Conservation (phyloP, 768 basidiomycete species). For the Gloeopeniophorella convolvens region DNA sequence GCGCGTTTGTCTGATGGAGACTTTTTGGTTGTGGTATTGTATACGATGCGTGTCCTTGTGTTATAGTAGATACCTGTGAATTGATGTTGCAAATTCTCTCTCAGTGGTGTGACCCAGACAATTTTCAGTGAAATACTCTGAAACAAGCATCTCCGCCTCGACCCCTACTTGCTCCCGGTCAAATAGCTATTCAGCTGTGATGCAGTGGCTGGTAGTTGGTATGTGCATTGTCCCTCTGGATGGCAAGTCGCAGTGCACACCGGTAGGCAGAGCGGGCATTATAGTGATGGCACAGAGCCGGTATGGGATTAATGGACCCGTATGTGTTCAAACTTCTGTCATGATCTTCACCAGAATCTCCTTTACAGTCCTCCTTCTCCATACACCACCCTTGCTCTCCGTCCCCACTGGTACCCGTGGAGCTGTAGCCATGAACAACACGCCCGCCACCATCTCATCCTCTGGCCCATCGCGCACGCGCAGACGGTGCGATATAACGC, state of each 20-base stretch:
- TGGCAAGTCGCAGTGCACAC: no score
- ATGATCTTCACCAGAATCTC: constrained; percentile 57
- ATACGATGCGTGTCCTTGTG: no score
- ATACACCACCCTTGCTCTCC: constrained; percentile 22
- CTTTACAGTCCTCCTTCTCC: constrained; percentile 51
- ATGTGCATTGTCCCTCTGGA: no score
- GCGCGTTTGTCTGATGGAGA: constrained; percentile 38
- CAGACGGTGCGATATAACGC: constrained; percentile 70
- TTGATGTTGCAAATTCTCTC: not conserved
- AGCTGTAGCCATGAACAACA: constrained; percentile 47
- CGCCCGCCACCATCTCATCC: constrained; percentile 63
- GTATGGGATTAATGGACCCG: no score
- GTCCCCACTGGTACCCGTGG: constrained; percentile 13
- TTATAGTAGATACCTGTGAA: no score
- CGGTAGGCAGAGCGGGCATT: no score
- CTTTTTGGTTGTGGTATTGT: not conserved
- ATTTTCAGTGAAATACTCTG: no score
- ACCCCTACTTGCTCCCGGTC: no score
- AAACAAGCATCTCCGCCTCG: no score
- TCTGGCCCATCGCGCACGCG: constrained; percentile 62
- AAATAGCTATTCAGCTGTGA: no score
- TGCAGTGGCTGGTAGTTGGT: no score
- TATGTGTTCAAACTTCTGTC: constrained; percentile 39
- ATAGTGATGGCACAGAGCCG: not conserved
- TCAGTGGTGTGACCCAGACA: no score